Evolutionary conservation across 140 eudicot genomes (phyloP).

Genomic region (Oenanthe javanica): DNA sequence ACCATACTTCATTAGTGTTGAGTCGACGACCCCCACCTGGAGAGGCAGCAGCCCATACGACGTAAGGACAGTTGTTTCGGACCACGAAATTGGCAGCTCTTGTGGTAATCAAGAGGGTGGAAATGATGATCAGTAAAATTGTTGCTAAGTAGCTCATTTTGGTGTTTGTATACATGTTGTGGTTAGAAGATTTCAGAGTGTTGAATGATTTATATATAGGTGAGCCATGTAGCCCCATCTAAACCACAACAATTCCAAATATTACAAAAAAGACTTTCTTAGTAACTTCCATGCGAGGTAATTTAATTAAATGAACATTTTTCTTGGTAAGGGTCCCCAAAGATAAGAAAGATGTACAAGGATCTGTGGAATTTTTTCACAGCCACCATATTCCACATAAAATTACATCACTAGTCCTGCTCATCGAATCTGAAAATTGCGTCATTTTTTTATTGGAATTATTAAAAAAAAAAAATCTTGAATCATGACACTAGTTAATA

Average conservation of each 20-base stretch:
- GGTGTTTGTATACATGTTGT: not conserved
- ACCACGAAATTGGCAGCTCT: conserved; percentile 17
- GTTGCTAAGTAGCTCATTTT: conserved; percentile 1
- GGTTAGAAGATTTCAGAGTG: not conserved
- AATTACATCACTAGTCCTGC: not conserved
- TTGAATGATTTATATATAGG: not conserved
- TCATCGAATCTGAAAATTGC: not conserved
- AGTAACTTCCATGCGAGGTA: too few species aligned
- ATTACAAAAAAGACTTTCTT: not conserved
- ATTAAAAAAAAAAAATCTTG: not conserved
- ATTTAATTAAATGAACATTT: too few species aligned
- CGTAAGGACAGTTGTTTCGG: conserved; percentile 44
- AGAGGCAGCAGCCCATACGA: conserved; percentile 65
- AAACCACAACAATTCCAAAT: too few species aligned
- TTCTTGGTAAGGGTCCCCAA: too few species aligned
- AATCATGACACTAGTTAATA: not conserved
- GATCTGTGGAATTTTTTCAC: too few species aligned
- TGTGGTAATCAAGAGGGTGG: not conserved
- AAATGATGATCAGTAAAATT: not conserved
- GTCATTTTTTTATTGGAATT: not conserved
- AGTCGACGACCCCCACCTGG: conserved; percentile 48
- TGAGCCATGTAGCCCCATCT: not conserved
- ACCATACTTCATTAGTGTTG: conserved; percentile 36
- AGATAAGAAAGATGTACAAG: too few species aligned
- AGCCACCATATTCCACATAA: too few species aligned